Conservation (phyloP, 148 eudicot genomes). For the Rhododendron kiyosumense region DNA sequence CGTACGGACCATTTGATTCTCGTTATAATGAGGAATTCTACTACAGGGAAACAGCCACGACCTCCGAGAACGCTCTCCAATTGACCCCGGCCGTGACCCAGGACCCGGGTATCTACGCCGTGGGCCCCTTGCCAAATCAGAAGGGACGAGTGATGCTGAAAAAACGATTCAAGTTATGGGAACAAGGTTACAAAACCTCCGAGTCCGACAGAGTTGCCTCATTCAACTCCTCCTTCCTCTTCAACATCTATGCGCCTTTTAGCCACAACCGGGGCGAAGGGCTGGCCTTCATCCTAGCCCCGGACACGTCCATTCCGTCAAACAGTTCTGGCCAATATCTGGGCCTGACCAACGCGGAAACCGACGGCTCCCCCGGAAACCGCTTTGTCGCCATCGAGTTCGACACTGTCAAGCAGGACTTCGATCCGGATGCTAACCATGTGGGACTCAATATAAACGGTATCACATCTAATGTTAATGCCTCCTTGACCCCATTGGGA, state of each 20-base stretch:
- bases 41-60: too few species aligned
- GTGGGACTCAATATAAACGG: slow-evolving; percentile 55
- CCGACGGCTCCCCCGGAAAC: slow-evolving; percentile 36
- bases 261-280: slow-evolving; percentile 38
- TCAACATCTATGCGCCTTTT: slow-evolving; percentile 15
- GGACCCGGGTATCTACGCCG: too few species aligned
- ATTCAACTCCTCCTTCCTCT: slow-evolving; percentile 51
- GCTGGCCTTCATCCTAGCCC: slow-evolving; percentile 53
- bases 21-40: too few species aligned
- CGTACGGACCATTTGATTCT: slow-evolving; percentile 22
- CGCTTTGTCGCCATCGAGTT: slow-evolving; percentile 64
- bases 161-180: slow-evolving; percentile 42
- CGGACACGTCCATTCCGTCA: slow-evolving; percentile 25
- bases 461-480: slow-evolving; percentile 32
- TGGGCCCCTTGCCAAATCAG: too few species aligned
- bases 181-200: not conserved
- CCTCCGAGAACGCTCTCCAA: too few species aligned
- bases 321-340: slow-evolving; percentile 50
- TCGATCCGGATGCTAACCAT: slow-evolving; percentile 70
- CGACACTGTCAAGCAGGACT: slow-evolving; percentile 49
- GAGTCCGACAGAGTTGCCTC: slow-evolving; percentile 30
- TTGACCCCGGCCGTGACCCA: too few species aligned
- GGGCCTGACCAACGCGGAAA: slow-evolving; percentile 52
- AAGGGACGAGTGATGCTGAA: slow-evolving; percentile 40
- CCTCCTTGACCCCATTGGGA: slow-evolving; percentile 22